Conservation (phyloP, 2,329 filamentous ascomycete genomes). For the Phyllachora maydis region DNA sequence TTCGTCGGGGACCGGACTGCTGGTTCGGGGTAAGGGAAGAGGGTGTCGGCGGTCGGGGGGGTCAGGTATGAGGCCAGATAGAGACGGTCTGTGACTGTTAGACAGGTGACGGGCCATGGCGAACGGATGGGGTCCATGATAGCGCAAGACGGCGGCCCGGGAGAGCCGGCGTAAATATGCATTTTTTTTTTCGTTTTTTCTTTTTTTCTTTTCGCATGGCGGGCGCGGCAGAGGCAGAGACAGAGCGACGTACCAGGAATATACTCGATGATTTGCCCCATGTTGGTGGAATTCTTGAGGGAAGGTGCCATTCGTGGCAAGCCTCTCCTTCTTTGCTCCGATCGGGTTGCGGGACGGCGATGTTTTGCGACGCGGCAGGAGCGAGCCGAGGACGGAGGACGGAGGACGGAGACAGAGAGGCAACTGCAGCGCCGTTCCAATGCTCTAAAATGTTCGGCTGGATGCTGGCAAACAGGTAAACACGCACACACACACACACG, state of each 20-base stretch:
- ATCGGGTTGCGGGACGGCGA: no score
- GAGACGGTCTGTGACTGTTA: constrained; percentile 52
- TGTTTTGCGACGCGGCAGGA: no score
- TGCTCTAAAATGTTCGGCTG: no score
- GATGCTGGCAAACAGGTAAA: no score
- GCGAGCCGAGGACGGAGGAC: no score
- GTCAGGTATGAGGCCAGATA: constrained; percentile 87
- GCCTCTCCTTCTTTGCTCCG: no score
- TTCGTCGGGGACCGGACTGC: constrained; percentile 50
- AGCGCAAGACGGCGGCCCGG: background rate
- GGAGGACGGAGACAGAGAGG: no score
- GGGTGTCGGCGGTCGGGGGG: constrained; percentile 58
- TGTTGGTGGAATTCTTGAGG: constrained; percentile 31
- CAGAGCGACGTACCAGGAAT: constrained; percentile 53
- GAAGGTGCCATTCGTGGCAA: constrained; percentile 38
- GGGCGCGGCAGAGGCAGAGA: constrained; percentile 1
- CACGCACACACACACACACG: no score
- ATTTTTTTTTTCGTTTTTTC: no score
- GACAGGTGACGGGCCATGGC: constrained; percentile 9
- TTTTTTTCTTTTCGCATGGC: no score
- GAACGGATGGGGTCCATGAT: background rate
- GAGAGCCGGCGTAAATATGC: no score
- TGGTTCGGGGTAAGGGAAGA: constrained; percentile 58
- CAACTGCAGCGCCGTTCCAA: no score
- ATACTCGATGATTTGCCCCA: constrained; percentile 88